phyloP scores from a whole-genome alignment of 495 filamentous ascomycete species.

The Trichodelitschia bisporula region DNA sequence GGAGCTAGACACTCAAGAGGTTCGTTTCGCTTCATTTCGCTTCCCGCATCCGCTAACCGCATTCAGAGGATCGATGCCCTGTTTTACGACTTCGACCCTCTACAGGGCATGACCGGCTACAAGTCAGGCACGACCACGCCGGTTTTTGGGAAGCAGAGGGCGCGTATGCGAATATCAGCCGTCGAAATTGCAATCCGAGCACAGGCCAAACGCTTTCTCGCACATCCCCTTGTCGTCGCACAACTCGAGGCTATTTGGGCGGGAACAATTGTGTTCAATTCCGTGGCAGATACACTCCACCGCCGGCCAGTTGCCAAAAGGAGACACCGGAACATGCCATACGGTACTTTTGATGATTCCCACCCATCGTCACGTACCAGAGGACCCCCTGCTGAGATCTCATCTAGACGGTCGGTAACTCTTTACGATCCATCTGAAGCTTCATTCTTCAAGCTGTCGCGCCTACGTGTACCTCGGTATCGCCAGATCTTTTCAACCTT shows the following conservation, averaged over 20 bases:
- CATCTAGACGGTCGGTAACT: slow-evolving; percentile 40
- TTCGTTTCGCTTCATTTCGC: too few relatives aligned
- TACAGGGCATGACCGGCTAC: slow-evolving; percentile 47
- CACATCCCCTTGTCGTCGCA: slow-evolving; percentile 72
- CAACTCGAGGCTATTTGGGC: slow-evolving; percentile 93
- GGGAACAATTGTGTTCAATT: slow-evolving; percentile 79
- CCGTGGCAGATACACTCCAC: slow-evolving; percentile 58
- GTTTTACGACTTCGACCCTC: slow-evolving; percentile 81
- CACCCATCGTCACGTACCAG: too few relatives aligned
- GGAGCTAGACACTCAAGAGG: slow-evolving; percentile 67
- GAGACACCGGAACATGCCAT: slow-evolving; percentile 2
- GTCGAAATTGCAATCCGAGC: slow-evolving; percentile 80
- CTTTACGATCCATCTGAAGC: slow-evolving; percentile 81
- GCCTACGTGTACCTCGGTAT: slow-evolving; percentile 74
- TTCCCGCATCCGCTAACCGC: too few relatives aligned
- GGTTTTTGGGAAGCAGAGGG: too few relatives aligned
- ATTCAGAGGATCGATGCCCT: slow-evolving; percentile 82
- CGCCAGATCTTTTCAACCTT: slow-evolving; percentile 68
- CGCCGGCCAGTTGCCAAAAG: slow-evolving; percentile 20
- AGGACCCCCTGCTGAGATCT: not conserved
- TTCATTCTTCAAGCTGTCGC: slow-evolving; percentile 70
- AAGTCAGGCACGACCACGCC: slow-evolving; percentile 12
- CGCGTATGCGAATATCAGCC: slow-evolving; percentile 50
- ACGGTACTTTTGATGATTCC: slow-evolving; percentile 2
- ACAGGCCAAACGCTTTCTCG: slow-evolving; percentile 67